Percentiles rank a stretch among this genome's conserved stretches.
Conservation (phyloP, 2,329 filamentous ascomycete species). For the Macrophomina phaseolina region DNA sequence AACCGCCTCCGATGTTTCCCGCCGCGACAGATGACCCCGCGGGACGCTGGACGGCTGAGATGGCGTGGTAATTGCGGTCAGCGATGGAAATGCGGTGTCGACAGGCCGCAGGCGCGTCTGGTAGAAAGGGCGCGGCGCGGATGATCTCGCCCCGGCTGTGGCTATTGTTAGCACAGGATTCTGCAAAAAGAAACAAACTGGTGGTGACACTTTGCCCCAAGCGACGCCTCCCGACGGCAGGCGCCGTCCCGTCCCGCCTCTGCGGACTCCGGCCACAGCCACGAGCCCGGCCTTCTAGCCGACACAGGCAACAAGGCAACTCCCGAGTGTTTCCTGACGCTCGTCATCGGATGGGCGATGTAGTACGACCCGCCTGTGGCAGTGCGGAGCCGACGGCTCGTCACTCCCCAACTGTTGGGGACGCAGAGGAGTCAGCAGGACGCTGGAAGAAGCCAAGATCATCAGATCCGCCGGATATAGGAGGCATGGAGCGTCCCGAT, state of each 20-base stretch:
- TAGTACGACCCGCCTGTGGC: not conserved
- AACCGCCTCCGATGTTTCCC: not conserved
- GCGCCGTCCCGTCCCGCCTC: slow-evolving; percentile 4
- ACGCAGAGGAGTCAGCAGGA: not conserved
- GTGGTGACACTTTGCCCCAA: slow-evolving; percentile 16
- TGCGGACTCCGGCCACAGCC: not conserved
- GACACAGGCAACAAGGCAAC: not conserved
- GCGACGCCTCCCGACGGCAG: slow-evolving; percentile 13
- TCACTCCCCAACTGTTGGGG: not conserved
- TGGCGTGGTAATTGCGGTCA: slow-evolving; percentile 15
- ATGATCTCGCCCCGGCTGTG: slow-evolving; percentile 11
- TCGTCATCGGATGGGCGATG: not conserved
- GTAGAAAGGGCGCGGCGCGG: not conserved
- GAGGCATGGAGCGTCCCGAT: not conserved
- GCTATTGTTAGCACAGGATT: slow-evolving; percentile 11
- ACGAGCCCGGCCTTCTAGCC: not conserved
- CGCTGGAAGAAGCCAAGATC: slow-evolving; percentile 12
- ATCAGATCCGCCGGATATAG: not conserved
- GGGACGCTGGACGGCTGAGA: not conserved
- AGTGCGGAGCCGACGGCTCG: not conserved
- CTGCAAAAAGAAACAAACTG: not conserved
- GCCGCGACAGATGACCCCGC: not conserved
- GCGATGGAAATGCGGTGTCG: slow-evolving; percentile 19
- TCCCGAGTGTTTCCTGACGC: not conserved
- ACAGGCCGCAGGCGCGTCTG: not conserved